Conservation (phyloP, 1,139 yeast species). For the Scheffersomyces segobiensis region DNA sequence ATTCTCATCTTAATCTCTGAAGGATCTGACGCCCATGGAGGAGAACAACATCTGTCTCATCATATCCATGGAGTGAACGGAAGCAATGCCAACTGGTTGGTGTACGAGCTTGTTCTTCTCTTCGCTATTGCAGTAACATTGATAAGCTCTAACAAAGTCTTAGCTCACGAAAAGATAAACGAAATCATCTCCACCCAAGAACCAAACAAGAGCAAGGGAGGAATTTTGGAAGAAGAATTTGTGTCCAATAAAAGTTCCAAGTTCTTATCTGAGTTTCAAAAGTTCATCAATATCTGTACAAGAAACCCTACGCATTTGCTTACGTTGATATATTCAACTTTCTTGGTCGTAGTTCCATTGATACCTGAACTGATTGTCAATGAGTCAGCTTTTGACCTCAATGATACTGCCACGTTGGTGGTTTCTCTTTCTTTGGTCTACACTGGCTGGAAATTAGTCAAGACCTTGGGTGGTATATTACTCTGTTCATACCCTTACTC, state of each 20-base stretch:
- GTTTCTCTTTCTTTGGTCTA: slow-evolving; percentile 52
- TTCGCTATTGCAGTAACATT: slow-evolving; percentile 33
- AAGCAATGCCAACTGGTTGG: slow-evolving; percentile 33
- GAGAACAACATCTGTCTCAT: slow-evolving; percentile 41
- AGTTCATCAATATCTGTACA: slow-evolving; percentile 17
- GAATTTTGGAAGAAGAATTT: background rate
- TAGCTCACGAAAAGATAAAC: slow-evolving; percentile 35
- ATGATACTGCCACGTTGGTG: slow-evolving; percentile 50
- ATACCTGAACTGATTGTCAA: slow-evolving; percentile 30
- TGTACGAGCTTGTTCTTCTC: slow-evolving; percentile 30
- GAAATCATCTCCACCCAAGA: slow-evolving; percentile 29
- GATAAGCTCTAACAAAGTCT: slow-evolving; percentile 37
- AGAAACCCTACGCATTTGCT: slow-evolving; percentile 65
- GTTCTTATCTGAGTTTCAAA: slow-evolving; percentile 4
- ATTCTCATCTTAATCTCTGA: slow-evolving; percentile 44
- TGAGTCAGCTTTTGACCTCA: slow-evolving; percentile 38
- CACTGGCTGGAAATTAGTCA: slow-evolving; percentile 57
- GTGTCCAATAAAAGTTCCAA: background rate
- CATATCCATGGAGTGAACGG: slow-evolving; percentile 52
- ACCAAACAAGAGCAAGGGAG: background rate
- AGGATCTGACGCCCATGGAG: slow-evolving; percentile 31
- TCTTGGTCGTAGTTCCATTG: slow-evolving; percentile 34
- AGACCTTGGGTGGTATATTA: slow-evolving; percentile 51
- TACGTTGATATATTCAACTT: slow-evolving; percentile 56
- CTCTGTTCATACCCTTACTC: slow-evolving; percentile 54